Percentiles rank a stretch among this genome's conserved stretches.
Evolutionary conservation across 176 grass and related monocot species (phyloP).

Genomic region (Aegilops speltoides): DNA sequence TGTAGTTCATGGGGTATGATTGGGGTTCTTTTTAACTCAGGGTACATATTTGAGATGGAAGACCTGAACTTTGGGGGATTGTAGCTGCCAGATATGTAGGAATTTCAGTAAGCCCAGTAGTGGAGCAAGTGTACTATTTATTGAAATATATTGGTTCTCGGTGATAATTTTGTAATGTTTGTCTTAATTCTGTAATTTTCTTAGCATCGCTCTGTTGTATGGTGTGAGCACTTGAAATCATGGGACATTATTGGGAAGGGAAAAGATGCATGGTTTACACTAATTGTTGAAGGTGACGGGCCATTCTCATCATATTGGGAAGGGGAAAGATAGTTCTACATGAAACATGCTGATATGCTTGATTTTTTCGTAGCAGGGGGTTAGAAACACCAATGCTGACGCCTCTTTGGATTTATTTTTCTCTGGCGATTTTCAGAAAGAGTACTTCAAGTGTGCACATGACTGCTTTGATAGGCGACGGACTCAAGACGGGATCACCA

Average conservation of each 20-base stretch:
- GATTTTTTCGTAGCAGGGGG: background rate
- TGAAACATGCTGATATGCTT: background rate
- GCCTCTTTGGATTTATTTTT: slow-evolving; percentile 2
- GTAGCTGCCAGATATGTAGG: background rate
- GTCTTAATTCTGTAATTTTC: background rate
- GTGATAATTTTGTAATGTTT: background rate
- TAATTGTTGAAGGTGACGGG: background rate
- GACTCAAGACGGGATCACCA: slow-evolving; percentile 73
- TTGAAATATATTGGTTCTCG: background rate
- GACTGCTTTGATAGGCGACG: slow-evolving; percentile 82
- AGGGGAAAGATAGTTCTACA: background rate
- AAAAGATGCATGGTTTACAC: background rate
- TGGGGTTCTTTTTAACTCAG: background rate
- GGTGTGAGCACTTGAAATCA: background rate
- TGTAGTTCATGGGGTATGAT: background rate
- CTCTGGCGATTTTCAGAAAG: slow-evolving; percentile 65
- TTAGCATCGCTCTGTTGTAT: background rate
- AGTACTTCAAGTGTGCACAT: slow-evolving; percentile 94
- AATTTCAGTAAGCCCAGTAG: background rate
- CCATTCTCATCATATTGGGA: background rate
- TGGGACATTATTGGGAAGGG: background rate
- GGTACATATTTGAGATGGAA: background rate
- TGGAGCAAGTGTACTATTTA: background rate
- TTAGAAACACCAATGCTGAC: background rate
- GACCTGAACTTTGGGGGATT: background rate